Evolutionary conservation across 2,329 filamentous ascomycete species (phyloP).

Genomic region (Penicillium sp.): DNA sequence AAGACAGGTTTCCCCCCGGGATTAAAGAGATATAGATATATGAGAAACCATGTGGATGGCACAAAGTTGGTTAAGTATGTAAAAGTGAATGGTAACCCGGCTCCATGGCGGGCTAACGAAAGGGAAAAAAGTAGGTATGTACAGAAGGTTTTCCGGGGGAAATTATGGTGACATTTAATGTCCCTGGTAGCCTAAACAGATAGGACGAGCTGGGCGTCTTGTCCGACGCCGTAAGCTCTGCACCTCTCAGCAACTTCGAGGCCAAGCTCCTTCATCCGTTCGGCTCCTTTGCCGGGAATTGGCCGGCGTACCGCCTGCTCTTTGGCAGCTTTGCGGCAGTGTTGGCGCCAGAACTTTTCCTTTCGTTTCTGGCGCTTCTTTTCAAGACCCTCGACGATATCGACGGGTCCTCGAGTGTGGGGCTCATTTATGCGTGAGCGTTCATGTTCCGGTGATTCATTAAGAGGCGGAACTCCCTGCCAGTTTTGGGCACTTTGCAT

Average conservation of each 20-base stretch:
- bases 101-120: conserved; percentile 17
- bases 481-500: conserved; percentile 32
- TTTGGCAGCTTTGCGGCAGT: conserved; percentile 77
- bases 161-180: conserved; percentile 26
- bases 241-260: conserved; percentile 84
- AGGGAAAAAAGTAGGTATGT: conserved; percentile 17
- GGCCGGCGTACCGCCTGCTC: conserved; percentile 62
- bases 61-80: conserved; percentile 27
- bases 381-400: conserved; percentile 95
- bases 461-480: conserved; percentile 35
- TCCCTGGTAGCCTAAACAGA: conserved; percentile 55
- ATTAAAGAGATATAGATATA: conserved; percentile 18
- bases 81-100: conserved; percentile 28
- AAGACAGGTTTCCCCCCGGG: conserved; percentile 15
- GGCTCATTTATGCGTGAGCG: conserved; percentile 44
- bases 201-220: conserved; percentile 64
- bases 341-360: conserved; percentile 88
- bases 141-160: conserved; percentile 19
- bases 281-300: conserved; percentile 79
- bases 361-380: conserved; percentile 88
- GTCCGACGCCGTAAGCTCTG: conserved; percentile 58
- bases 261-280: conserved; percentile 90
- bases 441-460: conserved; percentile 35
- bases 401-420: conserved; percentile 87
- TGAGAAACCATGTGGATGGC: conserved; percentile 22